Conservation (phyloP, 1,284 basidiomycete species). For the Peniophora sp. region DNA sequence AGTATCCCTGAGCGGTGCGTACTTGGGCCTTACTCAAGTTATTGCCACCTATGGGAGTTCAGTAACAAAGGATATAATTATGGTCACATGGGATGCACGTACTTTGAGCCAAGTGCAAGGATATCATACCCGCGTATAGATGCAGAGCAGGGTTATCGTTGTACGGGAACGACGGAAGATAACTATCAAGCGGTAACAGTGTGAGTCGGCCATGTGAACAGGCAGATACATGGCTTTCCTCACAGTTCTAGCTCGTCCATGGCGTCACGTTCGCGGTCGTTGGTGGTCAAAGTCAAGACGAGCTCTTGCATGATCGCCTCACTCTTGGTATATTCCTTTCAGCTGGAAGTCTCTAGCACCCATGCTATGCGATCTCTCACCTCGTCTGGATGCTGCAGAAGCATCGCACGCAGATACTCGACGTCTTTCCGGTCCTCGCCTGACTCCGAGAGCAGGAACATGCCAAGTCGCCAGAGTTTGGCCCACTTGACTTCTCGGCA, state of each 20-base stretch:
- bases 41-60: neutral
- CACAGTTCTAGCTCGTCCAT: constrained; percentile 82
- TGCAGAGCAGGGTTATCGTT: constrained; percentile 74
- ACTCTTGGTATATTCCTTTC: constrained; percentile 36
- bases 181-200: constrained; percentile 36
- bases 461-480: constrained; percentile 65
- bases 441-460: constrained; percentile 38
- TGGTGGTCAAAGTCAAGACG: constrained; percentile 55
- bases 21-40: constrained; percentile 21
- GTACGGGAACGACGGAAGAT: constrained; percentile 79
- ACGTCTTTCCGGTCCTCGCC: constrained; percentile 23
- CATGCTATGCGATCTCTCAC: constrained; percentile 30
- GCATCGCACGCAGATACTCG: constrained; percentile 60
- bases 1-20: constrained; percentile 53
- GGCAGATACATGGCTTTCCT: constrained; percentile 16
- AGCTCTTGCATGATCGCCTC: constrained; percentile 72
- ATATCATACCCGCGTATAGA: constrained; percentile 73
- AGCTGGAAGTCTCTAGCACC: neutral
- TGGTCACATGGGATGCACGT: neutral
- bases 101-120: constrained; percentile 51
- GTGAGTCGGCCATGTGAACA: too few species aligned
- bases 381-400: constrained; percentile 57
- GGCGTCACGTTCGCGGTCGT: constrained; percentile 55
- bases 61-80: neutral
- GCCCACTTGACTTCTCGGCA: constrained; percentile 81